Evolutionary conservation across 768 basidiomycete species (phyloP).

Genomic region (Dentipellis sp.): DNA sequence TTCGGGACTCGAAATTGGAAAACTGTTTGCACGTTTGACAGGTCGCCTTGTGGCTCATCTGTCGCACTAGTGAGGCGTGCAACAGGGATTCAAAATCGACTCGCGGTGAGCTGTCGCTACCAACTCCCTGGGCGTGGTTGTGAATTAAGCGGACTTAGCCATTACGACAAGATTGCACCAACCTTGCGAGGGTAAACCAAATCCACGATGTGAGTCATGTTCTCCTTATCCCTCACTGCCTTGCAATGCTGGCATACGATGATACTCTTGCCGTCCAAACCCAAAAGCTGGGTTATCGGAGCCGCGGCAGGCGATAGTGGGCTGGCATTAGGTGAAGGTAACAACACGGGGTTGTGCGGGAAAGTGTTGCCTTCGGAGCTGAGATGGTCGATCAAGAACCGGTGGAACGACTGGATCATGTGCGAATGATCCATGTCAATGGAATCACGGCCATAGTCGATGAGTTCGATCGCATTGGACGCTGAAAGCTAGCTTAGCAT

Average conservation of each 20-base stretch:
- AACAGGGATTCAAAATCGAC: conserved; percentile 61
- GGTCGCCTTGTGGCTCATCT: conserved; percentile 77
- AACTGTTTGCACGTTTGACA: conserved; percentile 80
- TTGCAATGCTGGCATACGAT: conserved; percentile 73
- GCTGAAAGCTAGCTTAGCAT: conserved; percentile 30
- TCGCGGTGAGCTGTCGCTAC: conserved; percentile 28
- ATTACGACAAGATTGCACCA: conserved; percentile 5
- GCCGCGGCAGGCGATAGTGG: conserved; percentile 37
- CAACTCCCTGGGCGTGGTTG: conserved; percentile 17
- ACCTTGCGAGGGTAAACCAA: conserved; percentile 83
- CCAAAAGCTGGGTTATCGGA: conserved; percentile 80
- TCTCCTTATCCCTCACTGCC: conserved; percentile 61
- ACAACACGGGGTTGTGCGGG: conserved; percentile 47
- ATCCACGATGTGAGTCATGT: conserved; percentile 78
- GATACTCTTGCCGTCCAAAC: conserved; percentile 68
- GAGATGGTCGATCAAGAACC: conserved; percentile 85
- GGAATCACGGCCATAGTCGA: conserved; percentile 78
- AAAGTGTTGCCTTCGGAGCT: conserved; percentile 61
- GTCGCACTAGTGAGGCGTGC: conserved; percentile 66
- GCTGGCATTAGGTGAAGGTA: conserved; percentile 24
- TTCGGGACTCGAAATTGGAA: conserved; percentile 59
- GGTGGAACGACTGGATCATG: conserved; percentile 91
- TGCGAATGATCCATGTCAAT: conserved; percentile 72
- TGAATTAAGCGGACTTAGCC: not conserved
- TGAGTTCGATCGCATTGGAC: conserved; percentile 74